A percentile compares a stretch with the other conserved stretches of the same genome.
phyloP scores from a whole-genome alignment of 2,329 filamentous ascomycete genomes.

The Mycosphaerella sp. region DNA sequence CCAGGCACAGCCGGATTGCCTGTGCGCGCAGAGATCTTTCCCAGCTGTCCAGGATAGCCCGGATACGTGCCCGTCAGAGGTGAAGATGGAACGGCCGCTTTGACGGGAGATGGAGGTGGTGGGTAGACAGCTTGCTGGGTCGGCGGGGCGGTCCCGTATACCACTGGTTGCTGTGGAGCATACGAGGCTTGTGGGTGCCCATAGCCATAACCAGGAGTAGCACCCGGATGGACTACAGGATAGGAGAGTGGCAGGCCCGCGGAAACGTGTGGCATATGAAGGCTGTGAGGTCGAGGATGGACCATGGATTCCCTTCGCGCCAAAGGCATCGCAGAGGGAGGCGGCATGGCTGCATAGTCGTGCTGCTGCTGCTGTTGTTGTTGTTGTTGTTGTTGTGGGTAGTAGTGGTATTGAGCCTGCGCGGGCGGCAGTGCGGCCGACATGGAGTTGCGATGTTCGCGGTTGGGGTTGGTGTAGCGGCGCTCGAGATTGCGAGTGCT shows the following conservation, averaged over 20 bases:
- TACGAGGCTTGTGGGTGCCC: constrained; percentile 12
- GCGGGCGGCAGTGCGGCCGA: constrained; percentile 4
- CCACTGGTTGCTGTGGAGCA: constrained; percentile 10
- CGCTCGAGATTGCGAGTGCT: constrained; percentile 20
- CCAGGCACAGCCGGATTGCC: constrained; percentile 17
- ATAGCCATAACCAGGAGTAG: constrained; percentile 27
- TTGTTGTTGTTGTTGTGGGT: neutral
- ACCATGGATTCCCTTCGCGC: constrained; percentile 16
- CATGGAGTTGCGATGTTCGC: constrained; percentile 4
- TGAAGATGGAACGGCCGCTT: constrained; percentile 13
- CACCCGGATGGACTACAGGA: constrained; percentile 17
- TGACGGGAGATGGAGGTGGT: constrained; percentile 20
- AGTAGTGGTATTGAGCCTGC: constrained; percentile 13
- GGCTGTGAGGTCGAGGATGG: constrained; percentile 22
- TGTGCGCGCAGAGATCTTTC: constrained; percentile 25
- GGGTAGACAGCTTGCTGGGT: constrained; percentile 19
- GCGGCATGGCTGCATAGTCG: constrained; percentile 18
- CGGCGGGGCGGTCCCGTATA: constrained; percentile 16
- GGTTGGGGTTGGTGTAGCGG: constrained; percentile 19
- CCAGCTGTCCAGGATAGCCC: constrained; percentile 15
- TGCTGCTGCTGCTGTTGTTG: neutral
- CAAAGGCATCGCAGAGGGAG: constrained; percentile 14
- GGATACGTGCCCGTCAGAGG: constrained; percentile 11
- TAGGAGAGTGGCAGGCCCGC: constrained; percentile 15
- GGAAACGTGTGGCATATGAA: constrained; percentile 11